Percentiles rank a stretch among this genome's conserved stretches.
Evolutionary conservation across 106 monocot genomes (phyloP).

Genomic region (Acanthochlamys bracteata): DNA sequence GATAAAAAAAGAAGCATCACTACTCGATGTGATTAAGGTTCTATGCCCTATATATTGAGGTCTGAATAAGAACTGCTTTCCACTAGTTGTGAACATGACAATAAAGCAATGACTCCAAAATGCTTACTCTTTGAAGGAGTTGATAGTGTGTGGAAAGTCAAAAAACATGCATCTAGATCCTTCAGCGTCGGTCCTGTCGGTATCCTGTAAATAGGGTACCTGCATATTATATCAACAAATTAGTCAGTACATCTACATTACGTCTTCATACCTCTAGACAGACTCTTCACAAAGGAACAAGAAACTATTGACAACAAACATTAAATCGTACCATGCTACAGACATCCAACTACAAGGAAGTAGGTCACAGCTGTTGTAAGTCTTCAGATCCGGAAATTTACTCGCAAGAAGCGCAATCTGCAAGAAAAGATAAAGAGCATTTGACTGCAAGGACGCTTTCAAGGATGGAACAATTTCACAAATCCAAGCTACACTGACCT

Average conservation of each 20-base stretch:
- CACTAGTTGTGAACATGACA: neutral
- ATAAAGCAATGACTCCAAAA: neutral
- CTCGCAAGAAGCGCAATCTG: slow-evolving; percentile 67
- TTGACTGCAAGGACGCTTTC: neutral
- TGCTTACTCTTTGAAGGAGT: slow-evolving; percentile 41
- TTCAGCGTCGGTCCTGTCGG: slow-evolving; percentile 78
- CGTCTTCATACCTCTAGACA: too few relatives aligned
- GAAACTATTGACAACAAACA: neutral
- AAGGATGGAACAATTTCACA: neutral
- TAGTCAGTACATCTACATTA: neutral
- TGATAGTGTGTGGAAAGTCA: slow-evolving; percentile 67
- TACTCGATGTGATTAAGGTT: neutral
- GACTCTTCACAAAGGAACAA: neutral
- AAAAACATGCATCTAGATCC: slow-evolving; percentile 90
- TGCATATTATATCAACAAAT: slow-evolving; percentile 7
- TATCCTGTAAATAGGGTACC: slow-evolving; percentile 99
- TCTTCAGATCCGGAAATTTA: slow-evolving; percentile 73
- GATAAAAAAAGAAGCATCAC: neutral
- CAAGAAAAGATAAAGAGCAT: neutral
- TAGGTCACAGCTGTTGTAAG: slow-evolving; percentile 74
- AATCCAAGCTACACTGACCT: slow-evolving; percentile 29
- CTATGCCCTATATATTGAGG: neutral
- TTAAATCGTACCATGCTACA: slow-evolving; percentile 68
- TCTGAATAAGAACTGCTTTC: neutral
- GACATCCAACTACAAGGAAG: slow-evolving; percentile 87